Conservation (phyloP, 768 basidiomycete genomes). For the Lactarius pseudohatsudake region DNA sequence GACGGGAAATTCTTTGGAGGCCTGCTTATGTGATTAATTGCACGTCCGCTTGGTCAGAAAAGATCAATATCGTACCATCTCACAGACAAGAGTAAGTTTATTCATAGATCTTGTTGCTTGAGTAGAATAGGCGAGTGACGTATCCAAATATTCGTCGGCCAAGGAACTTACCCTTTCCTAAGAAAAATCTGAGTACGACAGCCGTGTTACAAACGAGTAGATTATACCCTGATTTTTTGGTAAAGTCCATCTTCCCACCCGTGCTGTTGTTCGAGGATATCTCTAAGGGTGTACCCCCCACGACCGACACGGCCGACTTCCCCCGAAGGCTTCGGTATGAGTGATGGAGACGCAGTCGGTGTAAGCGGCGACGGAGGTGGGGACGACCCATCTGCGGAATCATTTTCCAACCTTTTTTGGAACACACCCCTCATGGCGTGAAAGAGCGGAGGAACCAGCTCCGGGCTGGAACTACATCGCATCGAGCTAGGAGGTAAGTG, state of each 20-base stretch:
- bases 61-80: not conserved
- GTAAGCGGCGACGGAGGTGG: not conserved
- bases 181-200: not conserved
- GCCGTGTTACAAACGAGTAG: not conserved
- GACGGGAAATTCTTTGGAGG: not conserved
- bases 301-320: not conserved
- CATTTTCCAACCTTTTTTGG: not conserved
- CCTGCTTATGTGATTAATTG: not conserved
- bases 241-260: conserved; percentile 8
- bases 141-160: conserved; percentile 4
- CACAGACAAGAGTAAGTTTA: not conserved
- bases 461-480: not conserved
- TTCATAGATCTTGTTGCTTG: not conserved
- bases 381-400: not conserved
- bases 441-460: conserved; percentile 1
- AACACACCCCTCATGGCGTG: not conserved
- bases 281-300: not conserved
- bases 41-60: too few relatives aligned
- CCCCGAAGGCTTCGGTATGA: conserved; percentile 5
- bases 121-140: not conserved
- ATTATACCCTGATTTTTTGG: not conserved
- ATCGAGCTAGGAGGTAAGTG: not conserved
- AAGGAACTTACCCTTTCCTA: not conserved
- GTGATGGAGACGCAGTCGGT: not conserved
- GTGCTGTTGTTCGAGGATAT: not conserved